Conservation (phyloP, 345 rosid species). For the Crucihimalaya himalaica region DNA sequence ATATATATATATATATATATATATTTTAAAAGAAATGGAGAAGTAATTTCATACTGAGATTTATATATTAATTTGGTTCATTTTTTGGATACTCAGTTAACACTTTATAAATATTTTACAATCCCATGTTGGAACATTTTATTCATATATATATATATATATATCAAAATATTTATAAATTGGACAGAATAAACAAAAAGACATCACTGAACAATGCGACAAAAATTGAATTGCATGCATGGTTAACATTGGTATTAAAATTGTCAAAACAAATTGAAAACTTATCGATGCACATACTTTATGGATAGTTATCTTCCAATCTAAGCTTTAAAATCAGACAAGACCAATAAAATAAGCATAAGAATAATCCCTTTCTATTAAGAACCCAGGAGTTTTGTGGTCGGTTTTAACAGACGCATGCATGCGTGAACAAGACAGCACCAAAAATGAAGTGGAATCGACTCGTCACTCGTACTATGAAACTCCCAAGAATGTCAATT, state of each 20-base stretch:
- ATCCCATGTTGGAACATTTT: background rate
- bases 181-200: background rate
- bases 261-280: too few species aligned
- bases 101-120: background rate
- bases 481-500: slow-evolving; percentile 2
- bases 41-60: background rate
- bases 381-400: slow-evolving; percentile 9
- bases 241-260: too few species aligned
- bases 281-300: too few species aligned
- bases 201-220: too few species aligned
- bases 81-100: background rate
- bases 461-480: slow-evolving; percentile 18
- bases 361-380: background rate
- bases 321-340: too few species aligned
- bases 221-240: too few species aligned
- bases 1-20: too few species aligned
- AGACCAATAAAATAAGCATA: background rate
- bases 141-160: background rate
- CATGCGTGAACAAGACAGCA: slow-evolving; percentile 30
- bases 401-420: slow-evolving; percentile 16
- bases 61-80: background rate
- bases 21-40: background rate
- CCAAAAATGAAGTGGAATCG: slow-evolving; percentile 21
- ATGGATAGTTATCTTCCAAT: too few species aligned
- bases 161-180: background rate